These are phyloP conservation scores for Pezicula neosporulosa DNA, from an alignment of 2,329 filamentous ascomycete species.

Conservation along the genomic window DNA sequence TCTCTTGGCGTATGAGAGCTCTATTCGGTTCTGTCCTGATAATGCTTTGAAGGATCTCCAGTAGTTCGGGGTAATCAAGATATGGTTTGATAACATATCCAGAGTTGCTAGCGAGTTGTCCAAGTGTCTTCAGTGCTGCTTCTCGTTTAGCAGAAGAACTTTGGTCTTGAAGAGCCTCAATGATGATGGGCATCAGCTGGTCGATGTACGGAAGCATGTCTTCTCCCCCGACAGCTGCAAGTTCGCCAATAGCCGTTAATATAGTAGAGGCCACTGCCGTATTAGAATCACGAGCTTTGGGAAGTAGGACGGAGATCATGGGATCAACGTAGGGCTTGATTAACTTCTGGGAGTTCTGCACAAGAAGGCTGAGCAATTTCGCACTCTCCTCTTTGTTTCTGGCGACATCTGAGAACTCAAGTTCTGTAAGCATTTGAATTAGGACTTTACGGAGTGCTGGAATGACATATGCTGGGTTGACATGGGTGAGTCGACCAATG, in stretches of 20 bases:
- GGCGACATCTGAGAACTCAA: constrained; percentile 92
- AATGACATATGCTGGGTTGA: constrained; percentile 97
- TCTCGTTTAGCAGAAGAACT: constrained; percentile 87
- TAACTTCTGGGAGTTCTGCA: constrained; percentile 86
- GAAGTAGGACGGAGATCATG: constrained; percentile 91
- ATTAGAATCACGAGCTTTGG: constrained; percentile 82
- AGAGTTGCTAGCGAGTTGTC: constrained; percentile 90
- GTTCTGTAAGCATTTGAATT: constrained; percentile 92
- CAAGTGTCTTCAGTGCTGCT: constrained; percentile 84
- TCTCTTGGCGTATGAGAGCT: constrained; percentile 82
- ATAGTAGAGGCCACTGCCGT: constrained; percentile 90
- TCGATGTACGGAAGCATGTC: constrained; percentile 93
- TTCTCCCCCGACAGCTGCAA: constrained; percentile 89
- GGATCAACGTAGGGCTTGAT: constrained; percentile 97
- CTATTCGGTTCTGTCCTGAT: constrained; percentile 86
- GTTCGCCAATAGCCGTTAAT: constrained; percentile 89
- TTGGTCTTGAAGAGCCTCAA: constrained; percentile 90
- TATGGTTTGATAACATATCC: constrained; percentile 98
- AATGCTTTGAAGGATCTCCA: constrained; percentile 90
- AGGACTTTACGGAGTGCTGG: constrained; percentile 91
- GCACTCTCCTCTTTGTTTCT: constrained; percentile 96
- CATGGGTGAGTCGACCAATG: constrained; percentile 84
- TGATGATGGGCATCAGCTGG: constrained; percentile 89
- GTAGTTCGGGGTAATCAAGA: constrained; percentile 86
- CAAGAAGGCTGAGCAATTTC: constrained; percentile 85